Evolutionary conservation across 2,329 filamentous ascomycete species (phyloP).

Genomic region (Exophiala dermatitidis): DNA sequence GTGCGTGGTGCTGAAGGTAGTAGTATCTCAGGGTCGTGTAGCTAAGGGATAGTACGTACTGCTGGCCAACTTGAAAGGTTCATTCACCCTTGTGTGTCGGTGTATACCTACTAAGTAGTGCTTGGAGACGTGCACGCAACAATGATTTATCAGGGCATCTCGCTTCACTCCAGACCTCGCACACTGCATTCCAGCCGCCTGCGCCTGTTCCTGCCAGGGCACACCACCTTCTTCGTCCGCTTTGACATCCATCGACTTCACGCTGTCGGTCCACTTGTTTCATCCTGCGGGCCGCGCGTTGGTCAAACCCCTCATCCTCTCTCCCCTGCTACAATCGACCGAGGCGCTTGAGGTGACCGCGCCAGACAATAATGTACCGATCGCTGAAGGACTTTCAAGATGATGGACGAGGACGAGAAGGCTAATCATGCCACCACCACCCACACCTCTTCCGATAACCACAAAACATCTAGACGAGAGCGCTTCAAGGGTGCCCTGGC

Average conservation of each 20-base stretch:
- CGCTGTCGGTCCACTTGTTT: slow-evolving; percentile 12
- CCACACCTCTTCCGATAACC: not conserved
- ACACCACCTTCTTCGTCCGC: not conserved
- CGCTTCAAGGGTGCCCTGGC: slow-evolving; percentile 24
- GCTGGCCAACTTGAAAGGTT: too few relatives aligned
- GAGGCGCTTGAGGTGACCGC: too few relatives aligned
- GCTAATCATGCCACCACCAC: slow-evolving; percentile 6
- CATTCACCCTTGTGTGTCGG: too few relatives aligned
- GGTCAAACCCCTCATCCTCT: not conserved
- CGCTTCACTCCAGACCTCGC: not conserved
- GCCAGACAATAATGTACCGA: slow-evolving; percentile 11
- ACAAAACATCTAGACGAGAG: slow-evolving; percentile 20
- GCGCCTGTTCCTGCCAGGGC: not conserved
- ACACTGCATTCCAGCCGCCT: slow-evolving; percentile 4
- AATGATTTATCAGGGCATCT: not conserved
- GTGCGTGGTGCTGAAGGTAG: too few relatives aligned
- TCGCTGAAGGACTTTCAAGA: slow-evolving; percentile 4
- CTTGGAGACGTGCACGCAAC: not conserved
- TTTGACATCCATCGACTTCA: not conserved
- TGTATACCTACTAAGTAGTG: too few relatives aligned
- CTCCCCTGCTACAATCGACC: not conserved
- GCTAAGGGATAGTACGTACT: too few relatives aligned
- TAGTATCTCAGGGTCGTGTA: too few relatives aligned
- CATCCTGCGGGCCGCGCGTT: slow-evolving; percentile 4
- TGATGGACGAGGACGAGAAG: slow-evolving; percentile 23